Evolutionary conservation across 371 early-diverging fungal genomes (phyloP).

Genomic region (Apophysomyces trapeziformis): DNA sequence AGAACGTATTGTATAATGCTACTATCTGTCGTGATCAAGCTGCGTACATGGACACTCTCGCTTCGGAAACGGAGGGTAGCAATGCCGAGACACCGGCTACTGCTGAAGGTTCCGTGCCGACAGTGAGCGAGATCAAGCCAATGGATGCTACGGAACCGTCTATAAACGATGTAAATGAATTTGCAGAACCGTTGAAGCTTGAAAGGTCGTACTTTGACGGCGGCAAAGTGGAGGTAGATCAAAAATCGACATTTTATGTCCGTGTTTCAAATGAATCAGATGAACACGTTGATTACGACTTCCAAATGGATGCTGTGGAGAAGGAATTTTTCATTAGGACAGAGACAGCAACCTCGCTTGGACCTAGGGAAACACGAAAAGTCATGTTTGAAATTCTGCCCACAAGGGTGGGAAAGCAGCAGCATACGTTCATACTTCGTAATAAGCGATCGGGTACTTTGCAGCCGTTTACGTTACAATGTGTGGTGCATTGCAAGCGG

Average conservation of each 20-base stretch:
- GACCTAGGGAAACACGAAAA: constrained; percentile 60
- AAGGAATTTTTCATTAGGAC: constrained; percentile 31
- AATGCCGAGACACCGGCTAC: constrained; percentile 12
- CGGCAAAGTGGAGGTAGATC: constrained; percentile 62
- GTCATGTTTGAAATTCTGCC: constrained; percentile 66
- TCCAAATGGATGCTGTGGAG: constrained; percentile 21
- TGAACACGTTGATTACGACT: constrained; percentile 41
- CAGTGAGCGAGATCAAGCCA: background rate
- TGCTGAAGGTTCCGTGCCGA: background rate
- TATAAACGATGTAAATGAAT: constrained; percentile 8
- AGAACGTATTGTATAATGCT: constrained; percentile 68
- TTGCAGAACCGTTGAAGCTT: constrained; percentile 38
- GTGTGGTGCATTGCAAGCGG: constrained; percentile 57
- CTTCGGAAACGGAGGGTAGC: constrained; percentile 23
- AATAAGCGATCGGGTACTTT: constrained; percentile 37
- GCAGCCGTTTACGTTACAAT: constrained; percentile 59
- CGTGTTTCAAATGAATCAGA: constrained; percentile 58
- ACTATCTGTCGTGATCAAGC: constrained; percentile 49
- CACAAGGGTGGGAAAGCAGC: constrained; percentile 56
- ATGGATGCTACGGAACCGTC: background rate
- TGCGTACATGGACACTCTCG: constrained; percentile 40
- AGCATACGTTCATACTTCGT: constrained; percentile 51
- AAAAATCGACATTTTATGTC: constrained; percentile 60
- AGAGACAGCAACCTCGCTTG: constrained; percentile 32
- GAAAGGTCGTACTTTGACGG: constrained; percentile 62